A percentile compares a stretch with the other conserved stretches of the same genome.
Conservation (phyloP, 1,139 yeast genomes). For the Blastobotrys niveus region DNA sequence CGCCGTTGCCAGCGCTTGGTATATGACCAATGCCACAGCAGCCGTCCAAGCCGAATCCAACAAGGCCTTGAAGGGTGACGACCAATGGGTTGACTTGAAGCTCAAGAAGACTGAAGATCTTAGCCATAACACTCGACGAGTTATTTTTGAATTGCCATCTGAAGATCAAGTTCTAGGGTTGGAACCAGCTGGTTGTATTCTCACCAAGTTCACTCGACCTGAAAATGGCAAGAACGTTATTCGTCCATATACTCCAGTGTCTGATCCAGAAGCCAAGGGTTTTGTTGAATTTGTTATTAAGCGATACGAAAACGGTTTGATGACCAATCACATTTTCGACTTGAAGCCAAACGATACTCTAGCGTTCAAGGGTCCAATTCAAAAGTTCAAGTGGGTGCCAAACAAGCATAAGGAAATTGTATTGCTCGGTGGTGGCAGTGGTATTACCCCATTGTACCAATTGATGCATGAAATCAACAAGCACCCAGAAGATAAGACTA, state of each 20-base stretch:
- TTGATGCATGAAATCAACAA: conserved; percentile 44
- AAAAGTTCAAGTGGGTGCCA: conserved; percentile 88
- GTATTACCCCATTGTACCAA: conserved; percentile 93
- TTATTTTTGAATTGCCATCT: conserved; percentile 66
- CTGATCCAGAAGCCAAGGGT: conserved; percentile 67
- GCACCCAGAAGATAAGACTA: conserved; percentile 80
- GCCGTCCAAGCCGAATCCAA: conserved; percentile 28
- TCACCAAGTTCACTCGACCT: conserved; percentile 70
- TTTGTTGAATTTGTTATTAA: conserved; percentile 75
- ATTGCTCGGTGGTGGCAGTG: conserved; percentile 93
- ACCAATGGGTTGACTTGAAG: conserved; percentile 75
- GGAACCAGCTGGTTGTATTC: conserved; percentile 68
- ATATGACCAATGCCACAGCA: conserved; percentile 19
- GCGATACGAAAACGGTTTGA: conserved; percentile 76
- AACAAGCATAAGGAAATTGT: conserved; percentile 76
- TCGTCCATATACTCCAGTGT: conserved; percentile 94
- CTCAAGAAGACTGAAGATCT: conserved; percentile 51
- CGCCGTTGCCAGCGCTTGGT: conserved; percentile 30
- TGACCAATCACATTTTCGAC: conserved; percentile 66
- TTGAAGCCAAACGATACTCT: conserved; percentile 77
- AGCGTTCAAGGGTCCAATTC: conserved; percentile 90
- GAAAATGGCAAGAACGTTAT: conserved; percentile 82
- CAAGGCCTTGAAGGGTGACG: conserved; percentile 53
- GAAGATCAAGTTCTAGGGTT: conserved; percentile 72
- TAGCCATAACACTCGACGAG: conserved; percentile 53